Conservation (phyloP, 2,329 filamentous ascomycete species). For the Pochonia chlamydosporia region DNA sequence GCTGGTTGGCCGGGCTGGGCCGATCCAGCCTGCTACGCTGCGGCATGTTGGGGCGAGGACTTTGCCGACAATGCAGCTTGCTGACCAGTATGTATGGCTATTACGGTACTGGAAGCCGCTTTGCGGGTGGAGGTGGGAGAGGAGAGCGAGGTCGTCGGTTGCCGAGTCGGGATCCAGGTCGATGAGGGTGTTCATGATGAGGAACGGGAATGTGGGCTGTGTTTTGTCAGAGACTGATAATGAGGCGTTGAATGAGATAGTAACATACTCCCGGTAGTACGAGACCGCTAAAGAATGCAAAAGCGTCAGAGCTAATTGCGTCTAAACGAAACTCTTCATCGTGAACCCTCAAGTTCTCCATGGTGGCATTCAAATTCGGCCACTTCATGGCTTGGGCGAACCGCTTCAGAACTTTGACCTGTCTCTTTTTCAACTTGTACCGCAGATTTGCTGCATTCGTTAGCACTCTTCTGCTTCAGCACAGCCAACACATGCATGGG, state of each 20-base stretch:
- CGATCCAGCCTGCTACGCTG: conserved; percentile 68
- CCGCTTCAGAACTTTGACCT: conserved; percentile 61
- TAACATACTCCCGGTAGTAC: conserved; percentile 63
- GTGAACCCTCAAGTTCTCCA: conserved; percentile 55
- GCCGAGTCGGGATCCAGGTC: conserved; percentile 67
- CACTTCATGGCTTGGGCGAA: conserved; percentile 72
- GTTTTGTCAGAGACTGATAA: background rate
- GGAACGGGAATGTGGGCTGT: conserved; percentile 60
- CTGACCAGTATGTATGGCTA: conserved; percentile 72
- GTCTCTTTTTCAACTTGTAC: conserved; percentile 58
- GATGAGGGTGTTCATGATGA: conserved; percentile 73
- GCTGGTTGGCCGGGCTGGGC: conserved; percentile 61
- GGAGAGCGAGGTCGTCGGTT: conserved; percentile 57
- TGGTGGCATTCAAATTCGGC: conserved; percentile 64
- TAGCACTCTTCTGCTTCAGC: background rate
- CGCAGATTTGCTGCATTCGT: conserved; percentile 48
- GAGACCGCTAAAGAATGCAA: conserved; percentile 73
- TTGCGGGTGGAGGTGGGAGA: conserved; percentile 62
- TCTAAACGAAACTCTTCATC: conserved; percentile 54
- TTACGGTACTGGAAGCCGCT: conserved; percentile 71
- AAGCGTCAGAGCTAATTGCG: conserved; percentile 60
- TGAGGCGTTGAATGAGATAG: too few species aligned
- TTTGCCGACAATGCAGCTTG: conserved; percentile 66
- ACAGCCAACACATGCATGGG: too few species aligned
- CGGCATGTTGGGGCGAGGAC: conserved; percentile 68